Evolutionary conservation across 345 rosid species (phyloP).

Genomic region (Acer yangbiense): DNA sequence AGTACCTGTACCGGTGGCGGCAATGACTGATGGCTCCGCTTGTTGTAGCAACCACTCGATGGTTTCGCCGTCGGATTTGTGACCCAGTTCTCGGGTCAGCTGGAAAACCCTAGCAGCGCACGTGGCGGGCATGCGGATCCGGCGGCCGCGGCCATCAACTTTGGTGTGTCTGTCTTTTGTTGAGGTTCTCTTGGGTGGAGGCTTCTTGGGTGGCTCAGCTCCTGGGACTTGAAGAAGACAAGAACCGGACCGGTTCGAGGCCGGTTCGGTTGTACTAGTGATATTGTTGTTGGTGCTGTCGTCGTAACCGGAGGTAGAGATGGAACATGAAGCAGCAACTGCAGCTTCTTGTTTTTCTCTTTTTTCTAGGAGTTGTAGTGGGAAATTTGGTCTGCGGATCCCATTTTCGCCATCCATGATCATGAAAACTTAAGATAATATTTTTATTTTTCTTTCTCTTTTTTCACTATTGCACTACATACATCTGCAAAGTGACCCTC

Average conservation of each 20-base stretch:
- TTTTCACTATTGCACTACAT: background rate
- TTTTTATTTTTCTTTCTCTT: background rate
- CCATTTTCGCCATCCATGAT: slow-evolving; percentile 79
- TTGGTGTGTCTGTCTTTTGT: slow-evolving; percentile 93
- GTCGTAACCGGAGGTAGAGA: slow-evolving; percentile 18
- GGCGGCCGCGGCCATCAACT: slow-evolving; percentile 94
- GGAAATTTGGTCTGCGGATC: slow-evolving; percentile 72
- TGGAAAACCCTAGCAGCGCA: slow-evolving; percentile 96
- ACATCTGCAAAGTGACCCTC: slow-evolving; percentile 35
- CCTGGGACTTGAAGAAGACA: background rate
- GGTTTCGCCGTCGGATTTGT: slow-evolving; percentile 90
- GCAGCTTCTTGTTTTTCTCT: slow-evolving; percentile 30
- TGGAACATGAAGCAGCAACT: slow-evolving; percentile 31
- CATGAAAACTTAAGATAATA: slow-evolving; percentile 32
- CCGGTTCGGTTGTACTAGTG: background rate
- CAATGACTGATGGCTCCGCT: slow-evolving; percentile 89
- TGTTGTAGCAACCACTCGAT: slow-evolving; percentile 89
- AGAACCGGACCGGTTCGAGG: background rate
- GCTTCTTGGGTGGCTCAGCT: slow-evolving; percentile 45
- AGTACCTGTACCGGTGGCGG: slow-evolving; percentile 94
- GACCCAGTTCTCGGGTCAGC: slow-evolving; percentile 87
- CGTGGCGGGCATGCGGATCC: slow-evolving; percentile 94
- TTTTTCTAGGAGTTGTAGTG: slow-evolving; percentile 73
- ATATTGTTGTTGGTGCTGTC: slow-evolving; percentile 3
- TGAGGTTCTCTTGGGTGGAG: slow-evolving; percentile 70